A percentile compares a stretch with the other conserved stretches of the same genome.
Conservation (phyloP, 331 rosid genomes). For the Acacia pycnantha region DNA sequence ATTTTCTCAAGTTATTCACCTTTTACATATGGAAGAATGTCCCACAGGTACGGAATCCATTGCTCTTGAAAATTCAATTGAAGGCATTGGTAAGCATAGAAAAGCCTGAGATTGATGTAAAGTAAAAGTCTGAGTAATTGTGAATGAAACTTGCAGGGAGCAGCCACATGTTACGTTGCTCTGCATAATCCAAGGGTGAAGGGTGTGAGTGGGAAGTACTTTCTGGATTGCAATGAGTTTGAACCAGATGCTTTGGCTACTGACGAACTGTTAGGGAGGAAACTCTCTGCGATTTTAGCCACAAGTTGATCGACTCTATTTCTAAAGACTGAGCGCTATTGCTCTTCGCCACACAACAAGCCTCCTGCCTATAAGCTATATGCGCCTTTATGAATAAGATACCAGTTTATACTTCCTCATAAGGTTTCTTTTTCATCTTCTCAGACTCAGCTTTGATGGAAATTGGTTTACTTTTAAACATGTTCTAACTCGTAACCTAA, state of each 20-base stretch:
- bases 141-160: constrained; percentile 50
- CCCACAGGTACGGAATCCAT: constrained; percentile 54
- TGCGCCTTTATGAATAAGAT: background rate
- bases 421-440: background rate
- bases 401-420: background rate
- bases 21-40: constrained; percentile 81
- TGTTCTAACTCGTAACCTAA: background rate
- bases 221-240: constrained; percentile 68
- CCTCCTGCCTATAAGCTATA: background rate
- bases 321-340: constrained; percentile 37
- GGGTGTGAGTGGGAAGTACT: constrained; percentile 77
- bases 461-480: background rate
- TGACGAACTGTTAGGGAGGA: constrained; percentile 43
- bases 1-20: constrained; percentile 52
- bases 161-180: constrained; percentile 85
- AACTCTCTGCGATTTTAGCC: constrained; percentile 92
- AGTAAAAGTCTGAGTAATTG: background rate
- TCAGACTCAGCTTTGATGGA: background rate
- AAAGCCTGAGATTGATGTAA: background rate
- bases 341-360: background rate
- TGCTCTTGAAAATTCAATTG: background rate
- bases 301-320: constrained; percentile 48
- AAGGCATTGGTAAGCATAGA: background rate
- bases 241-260: constrained; percentile 53
- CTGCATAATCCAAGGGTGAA: constrained; percentile 77